Evolutionary conservation across 2,329 filamentous ascomycete genomes (phyloP).

Genomic region (Rhynchosporium graminicola): DNA sequence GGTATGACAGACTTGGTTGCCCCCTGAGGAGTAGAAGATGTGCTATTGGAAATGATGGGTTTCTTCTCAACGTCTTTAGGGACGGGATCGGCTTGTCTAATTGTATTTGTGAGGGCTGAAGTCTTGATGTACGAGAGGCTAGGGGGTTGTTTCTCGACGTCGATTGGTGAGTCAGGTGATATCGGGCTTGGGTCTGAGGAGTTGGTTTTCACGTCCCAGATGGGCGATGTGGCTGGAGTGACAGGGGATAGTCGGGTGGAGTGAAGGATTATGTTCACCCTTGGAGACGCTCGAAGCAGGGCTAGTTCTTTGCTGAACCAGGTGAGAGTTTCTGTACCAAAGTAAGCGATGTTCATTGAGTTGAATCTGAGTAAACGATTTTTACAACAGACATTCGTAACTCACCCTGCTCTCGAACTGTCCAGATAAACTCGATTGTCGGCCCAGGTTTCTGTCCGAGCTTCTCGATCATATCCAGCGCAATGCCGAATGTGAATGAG

Average conservation of each 20-base stretch:
- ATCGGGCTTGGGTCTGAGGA: background rate
- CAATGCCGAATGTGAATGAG: conserved; percentile 57
- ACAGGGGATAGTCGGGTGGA: conserved; percentile 30
- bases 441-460: conserved; percentile 40
- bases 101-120: background rate
- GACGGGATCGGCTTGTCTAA: background rate
- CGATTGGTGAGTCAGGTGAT: conserved; percentile 11
- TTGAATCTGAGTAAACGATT: no score
- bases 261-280: conserved; percentile 39
- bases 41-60: background rate
- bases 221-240: background rate
- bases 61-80: conserved; percentile 19
- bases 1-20: conserved; percentile 14
- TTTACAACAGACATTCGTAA: background rate
- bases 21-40: conserved; percentile 16
- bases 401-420: conserved; percentile 48
- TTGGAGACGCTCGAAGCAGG: conserved; percentile 35
- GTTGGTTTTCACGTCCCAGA: no score
- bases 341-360: no score
- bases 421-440: conserved; percentile 52
- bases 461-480: conserved; percentile 47
- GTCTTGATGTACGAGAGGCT: conserved; percentile 1
- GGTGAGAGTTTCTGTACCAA: conserved; percentile 23
- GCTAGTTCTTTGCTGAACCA: conserved; percentile 36
- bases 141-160: conserved; percentile 21